Evolutionary conservation across 2,329 filamentous ascomycete genomes (phyloP).

Genomic region (Botrytis cinerea): DNA sequence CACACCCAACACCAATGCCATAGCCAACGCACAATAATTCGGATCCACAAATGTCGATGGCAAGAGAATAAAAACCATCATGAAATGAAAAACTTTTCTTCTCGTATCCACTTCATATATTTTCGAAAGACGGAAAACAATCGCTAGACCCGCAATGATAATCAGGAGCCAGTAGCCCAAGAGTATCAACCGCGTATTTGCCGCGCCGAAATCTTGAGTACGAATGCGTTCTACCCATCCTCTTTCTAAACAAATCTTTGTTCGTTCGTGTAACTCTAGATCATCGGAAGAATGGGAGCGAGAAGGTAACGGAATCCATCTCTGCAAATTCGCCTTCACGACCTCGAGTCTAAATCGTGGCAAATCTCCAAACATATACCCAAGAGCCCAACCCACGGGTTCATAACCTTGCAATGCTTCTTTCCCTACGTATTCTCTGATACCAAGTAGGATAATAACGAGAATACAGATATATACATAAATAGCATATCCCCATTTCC

Average conservation of each 20-base stretch:
- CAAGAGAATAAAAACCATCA: conserved; percentile 95
- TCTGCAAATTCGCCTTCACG: conserved; percentile 65
- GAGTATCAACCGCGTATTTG: conserved; percentile 79
- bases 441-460: conserved; percentile 65
- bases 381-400: conserved; percentile 88
- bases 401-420: conserved; percentile 72
- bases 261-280: conserved; percentile 31
- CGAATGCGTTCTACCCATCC: conserved; percentile 69
- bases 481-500: conserved; percentile 81
- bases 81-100: conserved; percentile 96
- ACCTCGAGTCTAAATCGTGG: conserved; percentile 71
- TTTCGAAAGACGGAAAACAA: conserved; percentile 73
- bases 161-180: conserved; percentile 72
- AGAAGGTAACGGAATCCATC: conserved; percentile 73
- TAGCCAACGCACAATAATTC: conserved; percentile 74
- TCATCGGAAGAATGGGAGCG: conserved; percentile 30
- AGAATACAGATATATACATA: conserved; percentile 74
- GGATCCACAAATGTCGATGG: conserved; percentile 87
- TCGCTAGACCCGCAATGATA: conserved; percentile 68
- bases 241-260: conserved; percentile 48
- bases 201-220: conserved; percentile 65
- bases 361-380: conserved; percentile 83
- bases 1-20: conserved; percentile 76
- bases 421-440: conserved; percentile 68
- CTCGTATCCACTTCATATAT: conserved; percentile 92